phyloP scores from a whole-genome alignment of 2,329 filamentous ascomycete genomes.

The Myriosclerotinia duriaeana region DNA sequence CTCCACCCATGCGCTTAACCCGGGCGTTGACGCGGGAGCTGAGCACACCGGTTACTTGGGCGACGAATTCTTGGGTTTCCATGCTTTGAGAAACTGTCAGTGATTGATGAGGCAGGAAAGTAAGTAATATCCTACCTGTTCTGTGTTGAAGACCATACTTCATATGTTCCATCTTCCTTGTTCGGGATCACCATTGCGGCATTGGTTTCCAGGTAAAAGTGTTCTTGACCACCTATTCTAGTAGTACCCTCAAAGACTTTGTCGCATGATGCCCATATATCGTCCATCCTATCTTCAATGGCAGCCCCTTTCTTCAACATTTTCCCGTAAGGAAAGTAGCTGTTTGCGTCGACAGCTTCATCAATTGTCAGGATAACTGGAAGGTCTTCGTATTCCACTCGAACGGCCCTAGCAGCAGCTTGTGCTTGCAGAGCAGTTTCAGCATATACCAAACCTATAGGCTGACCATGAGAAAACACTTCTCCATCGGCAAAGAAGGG shows the following conservation, averaged over 20 bases:
- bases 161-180: constrained; percentile 87
- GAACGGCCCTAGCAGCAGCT: constrained; percentile 76
- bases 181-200: constrained; percentile 82
- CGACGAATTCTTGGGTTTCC: constrained; percentile 85
- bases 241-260: constrained; percentile 66
- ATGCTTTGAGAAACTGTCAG: constrained; percentile 44
- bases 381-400: constrained; percentile 84
- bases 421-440: constrained; percentile 75
- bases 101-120: neutral
- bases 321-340: constrained; percentile 77
- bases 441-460: constrained; percentile 84
- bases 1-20: constrained; percentile 90
- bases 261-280: constrained; percentile 34
- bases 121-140: constrained; percentile 56
- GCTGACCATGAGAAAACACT: constrained; percentile 85
- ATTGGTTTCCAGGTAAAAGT: constrained; percentile 94
- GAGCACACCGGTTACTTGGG: constrained; percentile 77
- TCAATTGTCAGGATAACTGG: constrained; percentile 88
- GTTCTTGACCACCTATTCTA: constrained; percentile 91
- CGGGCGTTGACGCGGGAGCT: constrained; percentile 85
- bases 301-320: constrained; percentile 80
- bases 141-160: constrained; percentile 87
- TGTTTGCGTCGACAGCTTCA: constrained; percentile 84
- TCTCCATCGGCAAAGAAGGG: constrained; percentile 87
- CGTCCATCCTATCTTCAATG: constrained; percentile 55